These are phyloP conservation scores for Pichiaceae sp. DNA, from an alignment of 1,139 yeast genomes.

Conservation along the genomic window DNA sequence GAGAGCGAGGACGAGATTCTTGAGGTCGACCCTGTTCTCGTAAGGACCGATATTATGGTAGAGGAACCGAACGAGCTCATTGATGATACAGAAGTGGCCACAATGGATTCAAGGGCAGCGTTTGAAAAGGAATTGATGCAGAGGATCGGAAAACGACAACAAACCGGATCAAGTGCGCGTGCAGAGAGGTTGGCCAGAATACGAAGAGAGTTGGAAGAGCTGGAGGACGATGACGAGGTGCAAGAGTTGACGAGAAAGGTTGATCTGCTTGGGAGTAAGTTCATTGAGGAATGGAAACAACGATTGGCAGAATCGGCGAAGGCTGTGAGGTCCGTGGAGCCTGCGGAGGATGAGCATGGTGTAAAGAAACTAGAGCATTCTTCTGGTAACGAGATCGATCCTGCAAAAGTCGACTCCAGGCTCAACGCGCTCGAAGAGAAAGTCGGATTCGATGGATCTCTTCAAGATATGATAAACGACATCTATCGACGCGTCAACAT, in stretches of 20 bases:
- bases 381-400: too few relatives aligned
- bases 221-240: conserved; percentile 9
- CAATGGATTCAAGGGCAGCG: conserved; percentile 2
- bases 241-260: conserved; percentile 7
- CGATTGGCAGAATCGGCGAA: background rate
- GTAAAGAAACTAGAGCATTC: background rate
- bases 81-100: conserved; percentile 5
- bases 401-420: too few relatives aligned
- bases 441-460: conserved; percentile 4
- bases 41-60: conserved; percentile 3
- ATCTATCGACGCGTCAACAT: conserved; percentile 14
- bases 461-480: conserved; percentile 19
- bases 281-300: conserved; percentile 10
- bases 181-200: conserved; percentile 10
- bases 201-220: conserved; percentile 11
- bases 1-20: conserved; percentile 15
- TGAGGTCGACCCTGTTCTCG: conserved; percentile 11
- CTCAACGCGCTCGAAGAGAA: background rate
- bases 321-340: background rate
- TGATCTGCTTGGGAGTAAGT: conserved; percentile 2
- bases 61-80: conserved; percentile 3
- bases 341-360: conserved; percentile 1
- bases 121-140: conserved; percentile 5
- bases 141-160: background rate
- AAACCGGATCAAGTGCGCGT: conserved; percentile 1